These are phyloP conservation scores for Suillus clintonianus DNA, from an alignment of 768 basidiomycete species.

Conservation along the genomic window DNA sequence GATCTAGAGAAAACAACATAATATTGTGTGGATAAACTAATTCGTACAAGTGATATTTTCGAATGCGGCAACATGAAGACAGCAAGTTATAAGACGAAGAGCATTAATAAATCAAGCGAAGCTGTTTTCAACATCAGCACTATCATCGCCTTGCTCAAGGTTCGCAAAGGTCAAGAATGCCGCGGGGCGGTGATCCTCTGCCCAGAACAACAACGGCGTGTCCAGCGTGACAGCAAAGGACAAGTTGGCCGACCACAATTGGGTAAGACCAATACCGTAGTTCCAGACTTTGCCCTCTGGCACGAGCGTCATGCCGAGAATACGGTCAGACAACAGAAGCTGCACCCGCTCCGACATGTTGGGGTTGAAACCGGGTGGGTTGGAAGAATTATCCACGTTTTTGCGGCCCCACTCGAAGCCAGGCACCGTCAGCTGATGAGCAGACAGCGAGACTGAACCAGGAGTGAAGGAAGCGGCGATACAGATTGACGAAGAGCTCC, in stretches of 20 bases:
- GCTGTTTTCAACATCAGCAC: conserved; percentile 94
- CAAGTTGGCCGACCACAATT: conserved; percentile 83
- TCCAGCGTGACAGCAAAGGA: conserved; percentile 85
- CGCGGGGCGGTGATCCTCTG: conserved; percentile 90
- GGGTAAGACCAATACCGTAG: conserved; percentile 92
- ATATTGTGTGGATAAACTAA: not conserved
- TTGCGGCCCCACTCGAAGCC: conserved; percentile 99
- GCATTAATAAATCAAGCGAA: conserved; percentile 62
- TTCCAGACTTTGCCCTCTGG: conserved; percentile 97
- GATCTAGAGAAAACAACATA: not conserved
- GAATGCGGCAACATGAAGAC: not conserved
- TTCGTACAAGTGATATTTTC: conserved; percentile 5
- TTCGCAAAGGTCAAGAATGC: conserved; percentile 94
- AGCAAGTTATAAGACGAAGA: conserved; percentile 3
- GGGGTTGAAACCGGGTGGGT: conserved; percentile 94
- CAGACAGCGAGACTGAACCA: conserved; percentile 93
- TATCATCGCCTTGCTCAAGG: conserved; percentile 88
- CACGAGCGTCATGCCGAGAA: conserved; percentile 93
- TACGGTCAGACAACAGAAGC: conserved; percentile 89
- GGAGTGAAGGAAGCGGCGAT: conserved; percentile 96
- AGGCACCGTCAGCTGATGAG: conserved; percentile 85
- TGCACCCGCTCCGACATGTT: conserved; percentile 97
- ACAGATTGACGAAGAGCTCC: conserved; percentile 92
- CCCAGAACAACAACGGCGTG: conserved; percentile 95
- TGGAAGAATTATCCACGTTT: conserved; percentile 82